Percentiles rank a stretch among this genome's conserved stretches.
phyloP scores from a whole-genome alignment of 1,139 yeast species.

The Hemisphaericaspora lyxosophila region DNA sequence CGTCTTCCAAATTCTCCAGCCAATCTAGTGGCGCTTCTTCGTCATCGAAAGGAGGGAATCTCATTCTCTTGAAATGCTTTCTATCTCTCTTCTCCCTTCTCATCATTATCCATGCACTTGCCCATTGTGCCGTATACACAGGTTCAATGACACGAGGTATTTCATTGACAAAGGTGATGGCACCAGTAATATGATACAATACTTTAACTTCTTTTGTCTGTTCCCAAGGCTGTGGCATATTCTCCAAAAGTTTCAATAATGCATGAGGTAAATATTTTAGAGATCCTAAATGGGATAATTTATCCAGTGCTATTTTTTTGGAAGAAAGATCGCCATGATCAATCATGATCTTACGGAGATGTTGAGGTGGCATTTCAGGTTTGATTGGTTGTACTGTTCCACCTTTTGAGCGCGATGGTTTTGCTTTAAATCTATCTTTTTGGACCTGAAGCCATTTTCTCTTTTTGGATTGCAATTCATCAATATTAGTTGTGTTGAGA shows the following conservation, averaged over 20 bases:
- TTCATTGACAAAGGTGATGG: slow-evolving; percentile 93
- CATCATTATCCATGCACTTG: slow-evolving; percentile 89
- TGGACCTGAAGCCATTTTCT: slow-evolving; percentile 68
- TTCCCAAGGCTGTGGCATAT: slow-evolving; percentile 99
- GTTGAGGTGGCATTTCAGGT: slow-evolving; percentile 93
- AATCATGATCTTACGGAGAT: slow-evolving; percentile 76
- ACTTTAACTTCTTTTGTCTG: slow-evolving; percentile 81
- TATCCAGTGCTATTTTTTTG: slow-evolving; percentile 79
- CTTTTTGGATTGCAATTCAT: slow-evolving; percentile 43
- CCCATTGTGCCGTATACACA: slow-evolving; percentile 93
- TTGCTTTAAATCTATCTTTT: slow-evolving; percentile 49
- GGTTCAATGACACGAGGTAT: slow-evolving; percentile 91
- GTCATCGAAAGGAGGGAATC: slow-evolving; percentile 95
- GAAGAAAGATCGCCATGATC: slow-evolving; percentile 88
- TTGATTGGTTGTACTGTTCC: slow-evolving; percentile 59
- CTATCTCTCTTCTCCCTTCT: slow-evolving; percentile 91
- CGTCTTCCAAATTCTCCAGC: slow-evolving; percentile 71
- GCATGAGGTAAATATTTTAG: slow-evolving; percentile 97
- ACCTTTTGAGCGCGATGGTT: slow-evolving; percentile 24
- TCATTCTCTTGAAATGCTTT: slow-evolving; percentile 83
- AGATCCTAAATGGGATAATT: slow-evolving; percentile 86
- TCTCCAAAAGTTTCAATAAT: slow-evolving; percentile 79
- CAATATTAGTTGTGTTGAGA: slow-evolving; percentile 12
- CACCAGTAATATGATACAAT: slow-evolving; percentile 87
- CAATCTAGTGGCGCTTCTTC: slow-evolving; percentile 92